These are phyloP conservation scores for Russula dissimulans DNA, from an alignment of 768 basidiomycete species.

Conservation along the genomic window DNA sequence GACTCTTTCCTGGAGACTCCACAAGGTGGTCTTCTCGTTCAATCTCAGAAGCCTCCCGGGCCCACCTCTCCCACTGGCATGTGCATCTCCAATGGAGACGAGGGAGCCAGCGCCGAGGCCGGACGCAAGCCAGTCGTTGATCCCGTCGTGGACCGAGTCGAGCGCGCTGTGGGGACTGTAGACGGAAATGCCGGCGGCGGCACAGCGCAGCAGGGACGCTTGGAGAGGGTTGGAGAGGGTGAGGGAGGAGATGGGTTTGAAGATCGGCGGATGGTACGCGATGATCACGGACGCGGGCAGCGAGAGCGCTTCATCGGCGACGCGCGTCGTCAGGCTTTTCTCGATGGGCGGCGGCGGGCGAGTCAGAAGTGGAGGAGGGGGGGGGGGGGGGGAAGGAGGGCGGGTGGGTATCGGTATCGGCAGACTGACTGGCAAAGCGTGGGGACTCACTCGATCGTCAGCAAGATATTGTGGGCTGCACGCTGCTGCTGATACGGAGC, in stretches of 20 bases:
- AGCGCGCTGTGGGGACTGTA: slow-evolving; percentile 86
- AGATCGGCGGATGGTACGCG: slow-evolving; percentile 81
- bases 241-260: slow-evolving; percentile 62
- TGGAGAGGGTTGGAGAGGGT: slow-evolving; percentile 76
- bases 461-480: slow-evolving; percentile 27
- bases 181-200: slow-evolving; percentile 74
- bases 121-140: slow-evolving; percentile 83
- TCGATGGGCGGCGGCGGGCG: not conserved
- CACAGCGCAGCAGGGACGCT: slow-evolving; percentile 67
- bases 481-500: slow-evolving; percentile 27
- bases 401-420: too few species aligned
- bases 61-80: slow-evolving; percentile 28
- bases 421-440: too few species aligned
- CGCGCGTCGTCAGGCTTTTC: slow-evolving; percentile 60
- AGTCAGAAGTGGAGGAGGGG: not conserved
- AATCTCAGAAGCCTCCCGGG: slow-evolving; percentile 8
- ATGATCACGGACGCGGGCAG: slow-evolving; percentile 58
- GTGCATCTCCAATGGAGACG: slow-evolving; percentile 34
- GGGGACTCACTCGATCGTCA: slow-evolving; percentile 35
- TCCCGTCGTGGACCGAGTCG: slow-evolving; percentile 74
- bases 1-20: slow-evolving; percentile 34
- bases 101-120: slow-evolving; percentile 22
- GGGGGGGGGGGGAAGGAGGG: not conserved
- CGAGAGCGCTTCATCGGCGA: slow-evolving; percentile 58
- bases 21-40: slow-evolving; percentile 14